Evolutionary conservation across 805 yeast genomes (phyloP).

Genomic region (Maudiozyma turicensis): DNA sequence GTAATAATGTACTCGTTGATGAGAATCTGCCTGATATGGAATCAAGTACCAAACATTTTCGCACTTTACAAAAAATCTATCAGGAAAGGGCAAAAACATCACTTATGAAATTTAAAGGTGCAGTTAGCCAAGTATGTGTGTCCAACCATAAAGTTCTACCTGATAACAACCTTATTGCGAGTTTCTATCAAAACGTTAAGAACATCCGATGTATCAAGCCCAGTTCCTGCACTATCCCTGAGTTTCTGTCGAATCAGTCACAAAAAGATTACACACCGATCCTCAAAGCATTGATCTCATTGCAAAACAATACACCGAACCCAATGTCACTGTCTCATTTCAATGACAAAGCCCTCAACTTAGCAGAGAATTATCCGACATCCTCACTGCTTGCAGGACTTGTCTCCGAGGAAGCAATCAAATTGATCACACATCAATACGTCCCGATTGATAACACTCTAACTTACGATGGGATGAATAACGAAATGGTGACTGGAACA

Average conservation of each 20-base stretch:
- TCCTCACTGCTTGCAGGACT: conserved; percentile 68
- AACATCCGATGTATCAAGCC: conserved; percentile 36
- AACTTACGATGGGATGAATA: background rate
- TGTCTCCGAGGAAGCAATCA: conserved; percentile 75
- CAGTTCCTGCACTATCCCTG: background rate
- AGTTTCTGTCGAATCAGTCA: background rate
- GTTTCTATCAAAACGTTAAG: conserved; percentile 9
- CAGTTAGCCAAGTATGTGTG: background rate
- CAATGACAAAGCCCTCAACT: background rate
- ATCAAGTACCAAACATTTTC: conserved; percentile 55
- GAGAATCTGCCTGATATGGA: conserved; percentile 87
- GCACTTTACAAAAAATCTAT: conserved; percentile 50
- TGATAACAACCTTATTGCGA: background rate
- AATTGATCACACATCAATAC: conserved; percentile 69
- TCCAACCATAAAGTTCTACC: background rate
- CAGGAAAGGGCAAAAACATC: conserved; percentile 42
- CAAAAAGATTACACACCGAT: too few relatives aligned
- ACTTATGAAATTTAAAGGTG: conserved; percentile 35
- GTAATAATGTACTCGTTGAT: conserved; percentile 41
- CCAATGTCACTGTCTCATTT: too few relatives aligned
- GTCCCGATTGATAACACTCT: conserved; percentile 55
- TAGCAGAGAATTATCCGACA: conserved; percentile 29
- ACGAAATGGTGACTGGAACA: background rate
- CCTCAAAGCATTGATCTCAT: too few relatives aligned
- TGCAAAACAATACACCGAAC: too few relatives aligned